Evolutionary conservation across 768 basidiomycete genomes (phyloP).

Genomic region (Boletellus emodensis): DNA sequence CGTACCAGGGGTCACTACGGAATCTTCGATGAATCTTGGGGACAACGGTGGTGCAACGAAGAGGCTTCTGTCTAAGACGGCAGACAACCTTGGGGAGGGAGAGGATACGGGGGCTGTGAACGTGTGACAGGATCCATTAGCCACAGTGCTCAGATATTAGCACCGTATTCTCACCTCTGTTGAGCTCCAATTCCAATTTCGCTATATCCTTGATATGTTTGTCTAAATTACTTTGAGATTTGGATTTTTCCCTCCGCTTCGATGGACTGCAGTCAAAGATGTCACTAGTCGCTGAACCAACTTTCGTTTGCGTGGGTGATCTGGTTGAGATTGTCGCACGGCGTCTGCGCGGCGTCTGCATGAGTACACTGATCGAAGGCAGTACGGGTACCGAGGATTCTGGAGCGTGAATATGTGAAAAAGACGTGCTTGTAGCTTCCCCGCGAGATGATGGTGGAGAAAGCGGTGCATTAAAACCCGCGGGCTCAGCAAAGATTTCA

Average conservation of each 20-base stretch:
- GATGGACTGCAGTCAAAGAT: conserved; percentile 52
- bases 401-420: conserved; percentile 18
- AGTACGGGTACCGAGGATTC: conserved; percentile 20
- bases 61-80: conserved; percentile 63
- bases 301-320: conserved; percentile 45
- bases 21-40: conserved; percentile 37
- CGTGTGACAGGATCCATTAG: background rate
- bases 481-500: conserved; percentile 57
- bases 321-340: conserved; percentile 67
- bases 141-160: background rate
- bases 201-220: conserved; percentile 65
- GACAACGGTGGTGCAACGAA: conserved; percentile 55
- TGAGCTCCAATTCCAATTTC: conserved; percentile 60
- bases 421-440: conserved; percentile 19
- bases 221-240: conserved; percentile 61
- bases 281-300: conserved; percentile 21
- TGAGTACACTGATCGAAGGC: conserved; percentile 17
- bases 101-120: conserved; percentile 32
- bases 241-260: conserved; percentile 62
- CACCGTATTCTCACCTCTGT: conserved; percentile 41
- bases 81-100: conserved; percentile 54
- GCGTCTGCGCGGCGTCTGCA: conserved; percentile 36
- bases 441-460: conserved; percentile 15
- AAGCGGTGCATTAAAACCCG: conserved; percentile 15
- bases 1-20: conserved; percentile 24